These are phyloP conservation scores for Dovyalis caffra DNA, from an alignment of 345 rosid species.

Conservation along the genomic window DNA sequence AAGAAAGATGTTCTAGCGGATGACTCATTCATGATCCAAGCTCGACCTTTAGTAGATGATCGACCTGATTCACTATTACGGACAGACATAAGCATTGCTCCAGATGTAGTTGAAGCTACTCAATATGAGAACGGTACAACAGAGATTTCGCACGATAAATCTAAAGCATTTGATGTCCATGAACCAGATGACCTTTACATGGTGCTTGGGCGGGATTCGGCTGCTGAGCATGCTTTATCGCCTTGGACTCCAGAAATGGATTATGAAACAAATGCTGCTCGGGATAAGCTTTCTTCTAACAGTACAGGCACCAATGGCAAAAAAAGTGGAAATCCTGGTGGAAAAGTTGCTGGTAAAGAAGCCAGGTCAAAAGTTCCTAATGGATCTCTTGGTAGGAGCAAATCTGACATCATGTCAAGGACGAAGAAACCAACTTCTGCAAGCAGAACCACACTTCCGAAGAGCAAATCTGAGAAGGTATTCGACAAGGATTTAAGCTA, in stretches of 20 bases:
- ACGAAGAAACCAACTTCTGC: conserved; percentile 58
- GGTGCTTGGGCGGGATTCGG: conserved; percentile 76
- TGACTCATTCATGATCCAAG: conserved; percentile 90
- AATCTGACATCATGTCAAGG: conserved; percentile 45
- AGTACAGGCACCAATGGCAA: conserved; percentile 28
- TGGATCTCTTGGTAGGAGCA: conserved; percentile 44
- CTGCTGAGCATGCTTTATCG: conserved; percentile 35
- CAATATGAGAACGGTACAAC: conserved; percentile 37
- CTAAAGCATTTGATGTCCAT: conserved; percentile 20
- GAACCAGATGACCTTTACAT: conserved; percentile 96
- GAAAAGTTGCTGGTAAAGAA: conserved; percentile 46
- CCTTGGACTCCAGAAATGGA: conserved; percentile 85
- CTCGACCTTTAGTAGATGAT: conserved; percentile 42
- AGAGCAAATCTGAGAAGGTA: conserved; percentile 70
- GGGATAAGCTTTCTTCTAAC: conserved; percentile 32
- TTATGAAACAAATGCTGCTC: conserved; percentile 44
- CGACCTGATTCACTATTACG: conserved; percentile 43
- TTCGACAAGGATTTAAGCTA: conserved; percentile 6
- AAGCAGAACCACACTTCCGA: conserved; percentile 53
- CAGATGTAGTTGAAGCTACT: conserved; percentile 47
- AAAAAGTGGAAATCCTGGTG: conserved; percentile 34
- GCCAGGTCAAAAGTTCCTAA: conserved; percentile 49
- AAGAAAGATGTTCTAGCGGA: conserved; percentile 56
- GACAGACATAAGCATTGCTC: conserved; percentile 63
- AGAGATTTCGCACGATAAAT: conserved; percentile 32